A percentile compares a stretch with the other conserved stretches of the same genome.
Evolutionary conservation across 2,329 filamentous ascomycete species (phyloP).

Genomic region (Cladobotryum mycophilum): DNA sequence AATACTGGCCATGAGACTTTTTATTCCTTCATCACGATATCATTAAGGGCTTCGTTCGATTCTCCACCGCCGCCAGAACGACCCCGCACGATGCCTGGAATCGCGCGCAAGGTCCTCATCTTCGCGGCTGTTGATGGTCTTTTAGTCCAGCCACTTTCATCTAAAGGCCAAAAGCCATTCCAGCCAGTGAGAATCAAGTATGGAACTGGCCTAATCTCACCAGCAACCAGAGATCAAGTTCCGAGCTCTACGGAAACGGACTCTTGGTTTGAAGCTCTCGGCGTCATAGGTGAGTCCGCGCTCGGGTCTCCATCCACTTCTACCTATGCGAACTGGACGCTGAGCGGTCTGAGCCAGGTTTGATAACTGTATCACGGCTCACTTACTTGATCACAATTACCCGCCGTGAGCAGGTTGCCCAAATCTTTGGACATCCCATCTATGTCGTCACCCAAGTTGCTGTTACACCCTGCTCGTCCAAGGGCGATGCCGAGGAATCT

Average conservation of each 20-base stretch:
- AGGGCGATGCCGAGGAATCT: slow-evolving; percentile 64
- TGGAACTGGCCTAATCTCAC: slow-evolving; percentile 44
- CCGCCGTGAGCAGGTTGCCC: slow-evolving; percentile 79
- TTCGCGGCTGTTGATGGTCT: slow-evolving; percentile 78
- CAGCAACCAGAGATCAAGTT: slow-evolving; percentile 38
- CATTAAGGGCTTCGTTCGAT: no score
- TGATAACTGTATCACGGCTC: slow-evolving; percentile 74
- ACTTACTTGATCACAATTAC: slow-evolving; percentile 86
- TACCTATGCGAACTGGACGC: not conserved
- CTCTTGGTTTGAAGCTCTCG: slow-evolving; percentile 53
- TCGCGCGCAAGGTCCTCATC: slow-evolving; percentile 74
- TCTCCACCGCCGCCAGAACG: not conserved
- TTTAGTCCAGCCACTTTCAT: slow-evolving; percentile 65
- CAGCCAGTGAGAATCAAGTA: slow-evolving; percentile 66
- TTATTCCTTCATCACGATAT: no score
- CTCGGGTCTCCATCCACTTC: slow-evolving; percentile 4
- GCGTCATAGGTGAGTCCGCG: slow-evolving; percentile 45
- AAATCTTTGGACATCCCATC: slow-evolving; percentile 72
- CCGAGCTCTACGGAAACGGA: slow-evolving; percentile 39
- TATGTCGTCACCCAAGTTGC: slow-evolving; percentile 87
- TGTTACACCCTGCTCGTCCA: slow-evolving; percentile 79
- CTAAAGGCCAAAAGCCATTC: slow-evolving; percentile 50
- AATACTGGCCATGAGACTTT: no score
- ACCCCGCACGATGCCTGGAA: slow-evolving; percentile 56
- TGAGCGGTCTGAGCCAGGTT: slow-evolving; percentile 45